A percentile compares a stretch with the other conserved stretches of the same genome.
phyloP scores from a whole-genome alignment of 2,329 filamentous ascomycete genomes.

The Cercospora sojina region DNA sequence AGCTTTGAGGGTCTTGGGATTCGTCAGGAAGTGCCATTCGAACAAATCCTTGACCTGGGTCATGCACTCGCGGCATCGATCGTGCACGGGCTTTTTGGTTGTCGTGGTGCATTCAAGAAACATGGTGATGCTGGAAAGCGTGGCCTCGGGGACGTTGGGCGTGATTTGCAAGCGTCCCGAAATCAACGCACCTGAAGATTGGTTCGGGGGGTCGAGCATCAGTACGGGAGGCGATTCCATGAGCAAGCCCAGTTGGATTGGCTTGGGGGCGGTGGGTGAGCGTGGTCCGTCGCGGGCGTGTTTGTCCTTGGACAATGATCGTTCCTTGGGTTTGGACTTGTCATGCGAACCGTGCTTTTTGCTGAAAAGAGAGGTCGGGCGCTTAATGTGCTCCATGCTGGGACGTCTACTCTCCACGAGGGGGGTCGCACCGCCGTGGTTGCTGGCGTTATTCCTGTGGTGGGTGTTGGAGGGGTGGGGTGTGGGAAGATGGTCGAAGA shows the following conservation, averaged over 20 bases:
- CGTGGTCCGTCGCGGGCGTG: constrained; percentile 24
- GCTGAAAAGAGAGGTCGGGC: constrained; percentile 27
- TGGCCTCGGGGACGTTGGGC: constrained; percentile 64
- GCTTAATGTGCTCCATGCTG: constrained; percentile 41
- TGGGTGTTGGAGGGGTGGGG: constrained; percentile 18
- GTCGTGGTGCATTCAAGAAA: constrained; percentile 67
- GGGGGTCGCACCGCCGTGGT: constrained; percentile 12
- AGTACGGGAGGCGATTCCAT: constrained; percentile 87
- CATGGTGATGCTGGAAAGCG: constrained; percentile 70
- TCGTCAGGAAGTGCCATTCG: constrained; percentile 73
- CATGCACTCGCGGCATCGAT: constrained; percentile 75
- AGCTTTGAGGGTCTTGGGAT: constrained; percentile 45
- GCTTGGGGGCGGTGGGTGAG: constrained; percentile 32
- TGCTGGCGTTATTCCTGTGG: constrained; percentile 13
- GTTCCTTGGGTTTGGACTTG: constrained; percentile 30
- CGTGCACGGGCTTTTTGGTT: constrained; percentile 78
- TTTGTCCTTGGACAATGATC: constrained; percentile 34
- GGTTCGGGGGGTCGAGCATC: constrained; percentile 71
- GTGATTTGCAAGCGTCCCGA: constrained; percentile 77
- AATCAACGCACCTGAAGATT: constrained; percentile 79
- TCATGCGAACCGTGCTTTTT: constrained; percentile 25
- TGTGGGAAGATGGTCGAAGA: constrained; percentile 15
- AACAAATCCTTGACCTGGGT: constrained; percentile 71
- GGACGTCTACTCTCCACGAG: constrained; percentile 21
- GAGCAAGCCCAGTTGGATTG: constrained; percentile 57